A percentile compares a stretch with the other conserved stretches of the same genome.
These are phyloP conservation scores for Cryptomeria japonica DNA, from an alignment of 75 land plant genomes.

Conservation along the genomic window DNA sequence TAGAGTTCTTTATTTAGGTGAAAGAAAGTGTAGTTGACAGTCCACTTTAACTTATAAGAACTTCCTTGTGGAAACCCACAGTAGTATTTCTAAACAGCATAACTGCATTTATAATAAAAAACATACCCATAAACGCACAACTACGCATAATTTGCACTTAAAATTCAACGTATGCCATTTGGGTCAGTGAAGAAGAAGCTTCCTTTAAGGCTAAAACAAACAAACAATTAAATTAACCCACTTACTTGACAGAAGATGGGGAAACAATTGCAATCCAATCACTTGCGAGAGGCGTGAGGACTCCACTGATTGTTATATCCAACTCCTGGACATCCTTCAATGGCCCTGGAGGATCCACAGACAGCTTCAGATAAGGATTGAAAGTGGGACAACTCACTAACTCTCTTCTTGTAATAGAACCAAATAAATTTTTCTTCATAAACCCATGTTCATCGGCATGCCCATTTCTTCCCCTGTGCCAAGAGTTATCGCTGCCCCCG, in stretches of 20 bases:
- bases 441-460: neutral
- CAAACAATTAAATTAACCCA: neutral
- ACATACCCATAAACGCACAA: neutral
- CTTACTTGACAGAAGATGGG: constrained; percentile 5
- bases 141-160: neutral
- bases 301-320: constrained; percentile 20
- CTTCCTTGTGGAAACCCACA: too few species aligned
- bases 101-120: neutral
- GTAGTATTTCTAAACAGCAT: too few species aligned
- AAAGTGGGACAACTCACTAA: constrained; percentile 2
- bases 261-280: constrained; percentile 29
- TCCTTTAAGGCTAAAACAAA: neutral
- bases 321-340: constrained; percentile 21
- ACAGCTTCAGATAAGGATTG: constrained; percentile 16
- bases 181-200: neutral
- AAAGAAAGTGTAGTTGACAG: too few species aligned
- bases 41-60: too few species aligned
- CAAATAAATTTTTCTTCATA: constrained; percentile 2
- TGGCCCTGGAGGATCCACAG: constrained; percentile 18
- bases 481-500: neutral
- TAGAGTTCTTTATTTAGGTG: too few species aligned
- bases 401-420: constrained; percentile 4
- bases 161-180: neutral
- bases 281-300: constrained; percentile 5
- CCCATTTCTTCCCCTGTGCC: neutral